A percentile compares a stretch with the other conserved stretches of the same genome.
Evolutionary conservation across 345 rosid genomes (phyloP).

Genomic region (Citrus hindsii): DNA sequence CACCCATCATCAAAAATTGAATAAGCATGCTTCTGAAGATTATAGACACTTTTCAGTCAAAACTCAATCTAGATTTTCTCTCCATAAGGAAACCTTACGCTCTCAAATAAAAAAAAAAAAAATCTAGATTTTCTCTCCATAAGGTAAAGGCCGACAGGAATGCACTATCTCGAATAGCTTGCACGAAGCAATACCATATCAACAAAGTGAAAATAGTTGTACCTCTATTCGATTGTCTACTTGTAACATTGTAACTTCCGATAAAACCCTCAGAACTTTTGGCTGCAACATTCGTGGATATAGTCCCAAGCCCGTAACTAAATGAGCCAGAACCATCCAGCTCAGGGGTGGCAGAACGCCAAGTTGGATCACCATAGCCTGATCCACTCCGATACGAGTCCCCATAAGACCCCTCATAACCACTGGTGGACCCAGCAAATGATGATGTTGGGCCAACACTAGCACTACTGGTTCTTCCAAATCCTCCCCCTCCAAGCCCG

Average conservation of each 20-base stretch:
- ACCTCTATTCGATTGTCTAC: slow-evolving; percentile 90
- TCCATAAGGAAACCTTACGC: background rate
- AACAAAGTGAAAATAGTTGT: slow-evolving; percentile 17
- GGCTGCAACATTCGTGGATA: slow-evolving; percentile 59
- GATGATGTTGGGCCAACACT: slow-evolving; percentile 52
- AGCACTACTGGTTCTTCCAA: slow-evolving; percentile 52
- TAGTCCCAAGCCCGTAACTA: slow-evolving; percentile 58
- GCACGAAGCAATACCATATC: background rate
- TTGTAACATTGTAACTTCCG: slow-evolving; percentile 69
- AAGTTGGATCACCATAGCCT: slow-evolving; percentile 68
- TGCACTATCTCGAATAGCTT: background rate
- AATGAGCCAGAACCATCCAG: slow-evolving; percentile 61
- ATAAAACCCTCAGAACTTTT: slow-evolving; percentile 64
- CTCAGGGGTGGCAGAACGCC: slow-evolving; percentile 69
- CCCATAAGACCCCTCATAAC: slow-evolving; percentile 58
- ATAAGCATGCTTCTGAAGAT: background rate
- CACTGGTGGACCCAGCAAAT: slow-evolving; percentile 50
- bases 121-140: background rate
- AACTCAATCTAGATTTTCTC: background rate
- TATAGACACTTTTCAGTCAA: background rate
- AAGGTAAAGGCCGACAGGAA: background rate
- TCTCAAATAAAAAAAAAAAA: background rate
- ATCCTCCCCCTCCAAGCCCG: slow-evolving; percentile 47
- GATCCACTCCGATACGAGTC: slow-evolving; percentile 60
- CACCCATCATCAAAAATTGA: background rate